phyloP scores from a whole-genome alignment of 2,329 filamentous ascomycete genomes.

The Hirsutella rhossiliensis region DNA sequence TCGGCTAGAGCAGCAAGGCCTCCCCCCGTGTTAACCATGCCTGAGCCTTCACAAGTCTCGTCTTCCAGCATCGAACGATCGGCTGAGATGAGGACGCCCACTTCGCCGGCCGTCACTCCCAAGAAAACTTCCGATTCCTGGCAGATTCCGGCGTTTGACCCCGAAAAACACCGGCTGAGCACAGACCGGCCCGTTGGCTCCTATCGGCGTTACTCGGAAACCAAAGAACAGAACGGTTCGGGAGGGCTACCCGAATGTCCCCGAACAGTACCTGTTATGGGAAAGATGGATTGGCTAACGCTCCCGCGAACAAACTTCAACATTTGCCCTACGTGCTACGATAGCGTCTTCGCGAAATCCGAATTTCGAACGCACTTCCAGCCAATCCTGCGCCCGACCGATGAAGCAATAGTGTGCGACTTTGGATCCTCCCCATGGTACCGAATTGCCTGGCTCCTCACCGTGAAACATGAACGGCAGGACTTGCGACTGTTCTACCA shows the following conservation, averaged over 20 bases:
- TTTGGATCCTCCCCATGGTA: conserved; percentile 72
- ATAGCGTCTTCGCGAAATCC: conserved; percentile 54
- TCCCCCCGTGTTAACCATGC: conserved; percentile 11
- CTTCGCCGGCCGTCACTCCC: conserved; percentile 1
- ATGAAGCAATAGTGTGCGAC: conserved; percentile 56
- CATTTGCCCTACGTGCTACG: conserved; percentile 74
- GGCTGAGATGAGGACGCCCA: neutral
- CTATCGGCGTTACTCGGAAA: conserved; percentile 42
- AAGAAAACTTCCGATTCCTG: conserved; percentile 22
- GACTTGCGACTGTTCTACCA: conserved; percentile 59
- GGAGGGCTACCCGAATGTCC: conserved; percentile 54
- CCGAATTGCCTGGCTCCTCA: conserved; percentile 73
- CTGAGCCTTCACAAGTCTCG: conserved; percentile 4
- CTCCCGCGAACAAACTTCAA: conserved; percentile 61
- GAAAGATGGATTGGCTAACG: conserved; percentile 70
- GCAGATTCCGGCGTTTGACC: conserved; percentile 34
- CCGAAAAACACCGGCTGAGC: conserved; percentile 18
- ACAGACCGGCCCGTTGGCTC: conserved; percentile 30
- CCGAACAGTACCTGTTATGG: conserved; percentile 46
- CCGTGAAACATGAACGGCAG: conserved; percentile 53
- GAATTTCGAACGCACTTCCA: conserved; percentile 55
- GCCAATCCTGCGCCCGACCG: conserved; percentile 41
- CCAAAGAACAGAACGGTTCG: conserved; percentile 8
- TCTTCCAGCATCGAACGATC: neutral
- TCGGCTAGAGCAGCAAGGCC: neutral